Base-by-base conservation (phyloP, 805 yeast genomes). In the Yamadazyma olivae region DNA sequence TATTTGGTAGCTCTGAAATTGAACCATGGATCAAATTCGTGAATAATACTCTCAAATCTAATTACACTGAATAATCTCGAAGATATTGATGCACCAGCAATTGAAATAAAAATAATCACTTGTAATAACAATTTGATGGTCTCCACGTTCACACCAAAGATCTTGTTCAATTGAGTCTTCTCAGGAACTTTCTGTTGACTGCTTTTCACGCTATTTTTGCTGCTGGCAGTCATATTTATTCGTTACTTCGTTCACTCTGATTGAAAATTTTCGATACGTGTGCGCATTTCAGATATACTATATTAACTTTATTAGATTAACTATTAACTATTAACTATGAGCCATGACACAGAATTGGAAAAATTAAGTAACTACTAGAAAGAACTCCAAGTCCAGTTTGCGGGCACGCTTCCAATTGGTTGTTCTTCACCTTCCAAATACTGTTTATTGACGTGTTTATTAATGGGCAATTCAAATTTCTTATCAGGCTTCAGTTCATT, bases 11-110 rank as follows among this genome's bases (percentile, higher is more conserved):
- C 99, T 46, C 99, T 71, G 70, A 77, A 93, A 63, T 93, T 93
- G 75, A 87, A 87, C 95, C 96, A 88, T 18, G 95, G 95, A 61
- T 86, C 95, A 62, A 93, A 93, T 61, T 93, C 99, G 66, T 93
- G 99, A 62, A 93, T 93, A 56, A 93, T 95, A 35, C 90, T 79
- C 65, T 93, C 99, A 57, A 89, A 93, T 45, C 97, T 76, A 42
- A 95, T 85, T 45, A 93, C 98, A n/a, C 97, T 86, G 61, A 93
- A 93, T 54, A 93, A 72, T 54, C 99, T 79, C 43, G 95, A 82
- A 33, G 95, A 81, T 34, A 93, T 75, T 17, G 97, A 95, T 3
- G 98, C 98, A 21, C 88, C 90, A 17, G 95, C 87, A 39, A 91
- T 79, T 28, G 85, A 72, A 32, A 83, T 61, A 54, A 90, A 80